Percentiles rank a stretch among this genome's conserved stretches.
Evolutionary conservation across 2,329 filamentous ascomycete genomes (phyloP).

Genomic region (Fusarium temperatum): DNA sequence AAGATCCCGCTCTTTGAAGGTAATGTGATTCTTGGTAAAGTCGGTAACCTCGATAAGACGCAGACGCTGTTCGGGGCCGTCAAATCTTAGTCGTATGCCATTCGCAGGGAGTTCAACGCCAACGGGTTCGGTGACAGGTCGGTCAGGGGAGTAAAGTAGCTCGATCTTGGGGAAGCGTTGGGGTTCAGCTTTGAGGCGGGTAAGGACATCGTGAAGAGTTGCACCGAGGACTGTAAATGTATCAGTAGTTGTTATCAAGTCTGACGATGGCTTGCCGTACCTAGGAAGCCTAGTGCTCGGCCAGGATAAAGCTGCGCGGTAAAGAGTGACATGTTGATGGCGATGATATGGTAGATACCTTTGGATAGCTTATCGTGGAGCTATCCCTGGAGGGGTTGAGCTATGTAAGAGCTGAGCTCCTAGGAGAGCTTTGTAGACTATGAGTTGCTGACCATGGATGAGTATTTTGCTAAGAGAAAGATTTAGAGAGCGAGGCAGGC

Average conservation of each 20-base stretch:
- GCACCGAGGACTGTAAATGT: constrained; percentile 78
- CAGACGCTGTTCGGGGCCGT: constrained; percentile 90
- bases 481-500: neutral
- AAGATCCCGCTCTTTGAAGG: constrained; percentile 82
- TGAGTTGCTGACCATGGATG: constrained; percentile 16
- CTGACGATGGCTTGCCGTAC: constrained; percentile 44
- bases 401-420: constrained; percentile 29
- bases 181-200: constrained; percentile 87
- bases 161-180: constrained; percentile 85
- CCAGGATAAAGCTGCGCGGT: constrained; percentile 73
- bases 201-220: constrained; percentile 89
- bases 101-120: constrained; percentile 82
- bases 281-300: constrained; percentile 70
- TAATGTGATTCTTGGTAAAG: constrained; percentile 84
- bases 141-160: constrained; percentile 78
- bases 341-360: neutral
- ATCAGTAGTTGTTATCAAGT: neutral
- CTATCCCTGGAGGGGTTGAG: constrained; percentile 36
- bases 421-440: neutral
- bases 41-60: constrained; percentile 91
- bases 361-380: constrained; percentile 18
- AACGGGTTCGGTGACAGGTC: constrained; percentile 79
- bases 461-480: neutral
- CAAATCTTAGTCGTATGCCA: constrained; percentile 89
- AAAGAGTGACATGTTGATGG: constrained; percentile 57